Base-by-base conservation (phyloP, 2,329 filamentous ascomycete species). In the Thelonectria blattea region DNA sequence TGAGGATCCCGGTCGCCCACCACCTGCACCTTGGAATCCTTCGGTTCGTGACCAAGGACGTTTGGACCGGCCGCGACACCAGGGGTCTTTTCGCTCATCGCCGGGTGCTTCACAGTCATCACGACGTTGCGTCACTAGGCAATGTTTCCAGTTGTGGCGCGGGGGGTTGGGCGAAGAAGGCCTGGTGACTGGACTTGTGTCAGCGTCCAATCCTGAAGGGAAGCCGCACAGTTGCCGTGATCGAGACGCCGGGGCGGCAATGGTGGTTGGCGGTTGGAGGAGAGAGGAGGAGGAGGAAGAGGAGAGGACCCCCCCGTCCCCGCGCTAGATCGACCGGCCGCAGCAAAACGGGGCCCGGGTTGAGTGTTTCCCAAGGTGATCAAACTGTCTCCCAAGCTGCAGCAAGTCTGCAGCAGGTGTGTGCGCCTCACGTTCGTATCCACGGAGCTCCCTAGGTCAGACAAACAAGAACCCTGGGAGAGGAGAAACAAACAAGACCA, bases 71-170 rank as follows among this genome's bases (percentile, higher is more conserved):
- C 5, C 27, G 27, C 9, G 27, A 30, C n/a, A n/a, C 27, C 27
- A 7, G 9, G 27, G 27, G 27, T 30, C 22, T 24, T n/a, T 6
- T 24, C 27, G 27, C 27, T 30, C 27, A n/a, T 30, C 27, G 27
- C 27, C 27, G 27, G 27, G 27, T 6, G 52, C 24, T 60, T 24
- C 22, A 24, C 49, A 18, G 39, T 47, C 49, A 42, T 41, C 55
- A 52, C 56, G 56, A 49, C 46, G 50, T 20, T 46, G 32, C 58
- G 54, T 64, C 45, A 41, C 51, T 59, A 56, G 56, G 52, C 22
- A n/a, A 24, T 24, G 22, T 24, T 32, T n/a, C n/a, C 52, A 55
- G 56, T 32, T 22, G 17, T 20, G 45, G 54, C 32, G 56, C 64
- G 53, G 56, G 32, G 22, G 53, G 30, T 9, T 15, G 32, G 24